Conservation (phyloP, 345 rosid species). For the Salix purpurea region DNA sequence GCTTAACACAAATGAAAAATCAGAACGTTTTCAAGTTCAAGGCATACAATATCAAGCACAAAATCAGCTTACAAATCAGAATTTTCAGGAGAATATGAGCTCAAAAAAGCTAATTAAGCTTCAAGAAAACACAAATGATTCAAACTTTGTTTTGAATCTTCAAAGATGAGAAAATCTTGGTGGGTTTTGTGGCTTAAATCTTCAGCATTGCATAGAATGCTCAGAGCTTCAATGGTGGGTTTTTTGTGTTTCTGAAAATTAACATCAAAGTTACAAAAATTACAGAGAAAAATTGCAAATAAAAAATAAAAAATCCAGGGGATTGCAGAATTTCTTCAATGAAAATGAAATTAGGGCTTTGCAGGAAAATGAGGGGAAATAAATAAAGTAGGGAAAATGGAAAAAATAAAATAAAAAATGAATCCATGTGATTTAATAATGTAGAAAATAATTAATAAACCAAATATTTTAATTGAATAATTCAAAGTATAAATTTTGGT, state of each 20-base stretch:
- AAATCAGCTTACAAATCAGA: not conserved
- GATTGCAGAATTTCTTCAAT: conserved; percentile 40
- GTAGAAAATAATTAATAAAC: conserved; percentile 35
- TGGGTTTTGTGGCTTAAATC: conserved; percentile 20
- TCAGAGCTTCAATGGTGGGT: conserved; percentile 41
- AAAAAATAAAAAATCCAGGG: not conserved
- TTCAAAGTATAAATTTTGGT: conserved; percentile 78
- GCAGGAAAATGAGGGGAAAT: conserved; percentile 39
- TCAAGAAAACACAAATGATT: not conserved
- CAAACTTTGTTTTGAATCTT: conserved; percentile 14
- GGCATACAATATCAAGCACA: not conserved
- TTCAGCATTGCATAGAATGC: conserved; percentile 45
- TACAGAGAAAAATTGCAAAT: conserved; percentile 28
- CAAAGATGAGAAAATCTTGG: conserved; percentile 10
- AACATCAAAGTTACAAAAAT: conserved; percentile 26
- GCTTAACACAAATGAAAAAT: conserved; percentile 23
- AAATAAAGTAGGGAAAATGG: conserved; percentile 37
- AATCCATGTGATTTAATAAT: conserved; percentile 38
- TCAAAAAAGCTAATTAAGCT: conserved; percentile 7
- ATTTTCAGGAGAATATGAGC: conserved; percentile 16
- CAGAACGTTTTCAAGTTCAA: conserved; percentile 21
- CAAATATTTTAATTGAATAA: conserved; percentile 65
- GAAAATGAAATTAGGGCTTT: conserved; percentile 75
- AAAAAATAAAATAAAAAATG: conserved; percentile 18
- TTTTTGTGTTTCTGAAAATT: conserved; percentile 21